Percentiles rank a stretch among this genome's conserved stretches.
phyloP scores from a whole-genome alignment of 1,139 yeast species.

The Pichia sp. region DNA sequence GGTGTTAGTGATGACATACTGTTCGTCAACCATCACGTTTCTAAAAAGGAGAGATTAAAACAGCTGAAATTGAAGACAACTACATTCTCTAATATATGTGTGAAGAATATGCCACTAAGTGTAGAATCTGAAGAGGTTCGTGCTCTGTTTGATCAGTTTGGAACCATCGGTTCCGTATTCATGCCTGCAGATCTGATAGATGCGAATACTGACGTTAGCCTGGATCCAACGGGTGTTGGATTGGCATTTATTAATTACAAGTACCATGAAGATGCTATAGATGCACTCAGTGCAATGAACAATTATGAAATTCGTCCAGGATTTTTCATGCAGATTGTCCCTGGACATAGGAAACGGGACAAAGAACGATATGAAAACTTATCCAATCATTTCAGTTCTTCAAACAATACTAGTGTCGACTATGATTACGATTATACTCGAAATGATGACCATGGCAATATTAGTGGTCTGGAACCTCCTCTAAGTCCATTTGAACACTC shows the following conservation, averaged over 20 bases:
- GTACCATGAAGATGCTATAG: slow-evolving; percentile 30
- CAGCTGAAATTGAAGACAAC: slow-evolving; percentile 30
- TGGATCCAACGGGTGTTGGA: too few relatives aligned
- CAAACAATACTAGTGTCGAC: too few relatives aligned
- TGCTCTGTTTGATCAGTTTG: slow-evolving; percentile 32
- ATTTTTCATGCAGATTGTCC: slow-evolving; percentile 25
- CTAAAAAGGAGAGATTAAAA: slow-evolving; percentile 40
- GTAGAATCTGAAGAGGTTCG: slow-evolving; percentile 28
- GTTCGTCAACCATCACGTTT: slow-evolving; percentile 44
- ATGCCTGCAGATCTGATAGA: slow-evolving; percentile 31
- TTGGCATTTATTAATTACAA: slow-evolving; percentile 30
- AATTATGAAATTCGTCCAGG: too few relatives aligned
- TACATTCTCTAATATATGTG: slow-evolving; percentile 35
- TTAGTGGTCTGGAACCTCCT: too few relatives aligned
- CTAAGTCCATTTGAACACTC: too few relatives aligned
- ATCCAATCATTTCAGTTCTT: slow-evolving; percentile 13
- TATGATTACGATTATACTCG: too few relatives aligned
- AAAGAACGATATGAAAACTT: slow-evolving; percentile 12
- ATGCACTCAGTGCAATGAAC: slow-evolving; percentile 28
- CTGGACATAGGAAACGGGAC: slow-evolving; percentile 35
- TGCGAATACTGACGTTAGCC: too few relatives aligned
- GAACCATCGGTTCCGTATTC: slow-evolving; percentile 37
- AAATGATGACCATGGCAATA: too few relatives aligned
- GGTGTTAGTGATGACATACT: slow-evolving; percentile 31
- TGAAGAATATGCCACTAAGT: slow-evolving; percentile 38